Percentiles rank a stretch among this genome's conserved stretches.
These are phyloP conservation scores for Kwoniella dendrophila DNA, from an alignment of 768 basidiomycete genomes.

Conservation along the genomic window DNA sequence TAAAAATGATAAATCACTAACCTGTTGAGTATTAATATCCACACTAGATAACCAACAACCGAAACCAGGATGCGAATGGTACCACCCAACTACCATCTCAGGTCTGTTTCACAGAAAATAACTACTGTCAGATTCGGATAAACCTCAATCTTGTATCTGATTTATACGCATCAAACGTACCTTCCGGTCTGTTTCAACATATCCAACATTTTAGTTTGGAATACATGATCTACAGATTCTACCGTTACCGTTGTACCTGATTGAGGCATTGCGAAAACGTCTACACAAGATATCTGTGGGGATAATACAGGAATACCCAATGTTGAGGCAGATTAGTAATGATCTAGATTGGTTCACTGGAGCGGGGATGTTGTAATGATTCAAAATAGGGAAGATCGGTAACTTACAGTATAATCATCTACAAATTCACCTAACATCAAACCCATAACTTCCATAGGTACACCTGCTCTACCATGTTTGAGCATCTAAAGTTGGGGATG, in stretches of 20 bases:
- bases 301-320: too few relatives aligned
- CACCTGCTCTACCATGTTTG: constrained; percentile 97
- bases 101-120: constrained; percentile 61
- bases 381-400: background rate
- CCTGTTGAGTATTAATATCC: constrained; percentile 99
- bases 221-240: constrained; percentile 97
- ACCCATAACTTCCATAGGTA: constrained; percentile 98
- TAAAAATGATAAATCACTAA: constrained; percentile 53
- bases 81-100: constrained; percentile 99
- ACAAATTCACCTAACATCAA: constrained; percentile 96
- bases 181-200: constrained; percentile 99
- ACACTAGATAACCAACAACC: constrained; percentile 99
- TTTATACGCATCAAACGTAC: constrained; percentile 63
- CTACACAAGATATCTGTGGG: constrained; percentile 68
- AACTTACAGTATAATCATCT: constrained; percentile 75
- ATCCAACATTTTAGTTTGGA: constrained; percentile 96
- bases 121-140: background rate
- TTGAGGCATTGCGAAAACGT: constrained; percentile 99
- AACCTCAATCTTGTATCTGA: background rate
- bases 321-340: background rate
- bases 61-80: constrained; percentile 99
- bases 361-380: background rate
- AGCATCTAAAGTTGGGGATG: constrained; percentile 72
- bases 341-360: background rate
- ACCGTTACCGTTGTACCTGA: constrained; percentile 96